phyloP scores from a whole-genome alignment of 176 grass and related monocot species.

The Stipa capillata region DNA sequence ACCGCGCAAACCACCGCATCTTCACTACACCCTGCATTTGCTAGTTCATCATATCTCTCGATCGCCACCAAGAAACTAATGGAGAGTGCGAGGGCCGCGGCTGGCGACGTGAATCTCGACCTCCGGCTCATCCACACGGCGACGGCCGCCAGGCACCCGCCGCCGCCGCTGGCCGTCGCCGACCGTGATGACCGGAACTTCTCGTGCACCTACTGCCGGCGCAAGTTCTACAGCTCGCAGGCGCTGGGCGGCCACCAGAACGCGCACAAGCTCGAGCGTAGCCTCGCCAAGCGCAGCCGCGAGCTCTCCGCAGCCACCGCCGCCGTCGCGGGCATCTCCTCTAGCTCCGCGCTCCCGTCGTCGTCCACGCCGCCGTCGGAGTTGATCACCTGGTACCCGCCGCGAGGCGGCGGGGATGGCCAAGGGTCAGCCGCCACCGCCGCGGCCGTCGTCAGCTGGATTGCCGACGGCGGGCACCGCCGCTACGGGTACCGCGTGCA shows the following conservation, averaged over 20 bases:
- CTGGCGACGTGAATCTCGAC: conserved; percentile 48
- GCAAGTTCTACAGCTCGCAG: conserved; percentile 91
- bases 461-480: conserved; percentile 24
- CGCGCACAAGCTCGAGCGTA: conserved; percentile 86
- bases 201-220: conserved; percentile 90
- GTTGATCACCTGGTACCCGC: conserved; percentile 19
- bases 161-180: neutral
- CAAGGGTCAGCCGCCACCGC: neutral
- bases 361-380: neutral
- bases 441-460: conserved; percentile 44
- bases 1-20: no score
- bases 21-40: no score
- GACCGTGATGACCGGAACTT: conserved; percentile 39
- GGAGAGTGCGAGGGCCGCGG: neutral
- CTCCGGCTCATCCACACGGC: conserved; percentile 33
- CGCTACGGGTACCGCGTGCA: conserved; percentile 14
- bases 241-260: conserved; percentile 98
- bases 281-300: conserved; percentile 59
- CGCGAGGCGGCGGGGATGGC: neutral
- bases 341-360: neutral
- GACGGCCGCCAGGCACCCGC: neutral
- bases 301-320: conserved; percentile 24
- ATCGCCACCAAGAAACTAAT: conserved; percentile 14
- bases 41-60: neutral
- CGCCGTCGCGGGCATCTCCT: neutral